Conservation (phyloP, 2,329 filamentous ascomycete species). For the Aspergillus floridensis region DNA sequence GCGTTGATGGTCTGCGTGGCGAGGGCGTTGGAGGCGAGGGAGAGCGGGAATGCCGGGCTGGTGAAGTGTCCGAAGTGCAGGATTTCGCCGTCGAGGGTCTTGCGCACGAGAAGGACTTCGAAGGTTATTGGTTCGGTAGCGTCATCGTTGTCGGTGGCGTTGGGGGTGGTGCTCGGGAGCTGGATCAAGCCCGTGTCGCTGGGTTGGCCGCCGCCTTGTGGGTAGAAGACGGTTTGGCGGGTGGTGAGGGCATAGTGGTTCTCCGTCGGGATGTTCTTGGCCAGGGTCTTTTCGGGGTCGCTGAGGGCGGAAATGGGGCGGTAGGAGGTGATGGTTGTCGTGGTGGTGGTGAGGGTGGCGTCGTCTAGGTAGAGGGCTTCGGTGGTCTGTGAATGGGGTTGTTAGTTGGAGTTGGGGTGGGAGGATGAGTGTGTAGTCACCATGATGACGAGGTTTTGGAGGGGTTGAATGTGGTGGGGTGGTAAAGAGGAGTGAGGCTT, state of each 20-base stretch:
- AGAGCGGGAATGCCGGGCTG: neutral
- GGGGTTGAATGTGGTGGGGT: neutral
- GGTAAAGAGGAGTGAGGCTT: neutral
- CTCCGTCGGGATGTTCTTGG: constrained; percentile 16
- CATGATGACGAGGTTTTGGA: neutral
- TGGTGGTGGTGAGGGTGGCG: constrained; percentile 19
- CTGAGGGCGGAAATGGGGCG: constrained; percentile 20
- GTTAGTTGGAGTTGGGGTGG: neutral
- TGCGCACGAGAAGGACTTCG: constrained; percentile 27
- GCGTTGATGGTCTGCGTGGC: constrained; percentile 25
- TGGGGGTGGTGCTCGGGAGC: neutral
- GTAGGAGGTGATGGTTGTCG: constrained; percentile 22
- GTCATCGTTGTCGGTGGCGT: neutral
- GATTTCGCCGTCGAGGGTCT: constrained; percentile 22
- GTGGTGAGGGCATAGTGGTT: constrained; percentile 21
- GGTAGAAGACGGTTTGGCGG: constrained; percentile 29
- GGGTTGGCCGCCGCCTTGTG: constrained; percentile 28
- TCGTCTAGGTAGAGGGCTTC: constrained; percentile 28
- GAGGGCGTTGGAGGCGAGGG: constrained; percentile 16
- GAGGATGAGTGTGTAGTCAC: neutral
- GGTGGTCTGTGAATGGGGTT: neutral
- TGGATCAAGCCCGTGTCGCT: constrained; percentile 25
- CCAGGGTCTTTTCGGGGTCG: constrained; percentile 21
- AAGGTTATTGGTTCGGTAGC: constrained; percentile 16
- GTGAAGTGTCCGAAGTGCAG: constrained; percentile 24